Evolutionary conservation across 2,329 filamentous ascomycete species (phyloP), one percentile per base, ranked within the genome.

Genomic region (Macrophomina pseudophaseolina): DNA sequence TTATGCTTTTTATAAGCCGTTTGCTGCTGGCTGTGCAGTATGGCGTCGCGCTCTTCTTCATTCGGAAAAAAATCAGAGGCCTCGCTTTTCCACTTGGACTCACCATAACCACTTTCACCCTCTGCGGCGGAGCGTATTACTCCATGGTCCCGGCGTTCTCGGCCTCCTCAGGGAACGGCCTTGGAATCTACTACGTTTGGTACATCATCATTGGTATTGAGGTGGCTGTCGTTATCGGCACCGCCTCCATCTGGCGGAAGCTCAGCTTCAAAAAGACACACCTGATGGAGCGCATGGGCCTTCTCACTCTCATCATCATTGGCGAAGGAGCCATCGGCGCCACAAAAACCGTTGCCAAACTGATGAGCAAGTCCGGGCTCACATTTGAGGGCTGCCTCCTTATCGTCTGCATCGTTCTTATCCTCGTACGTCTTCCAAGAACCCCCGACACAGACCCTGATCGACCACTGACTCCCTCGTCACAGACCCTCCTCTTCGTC

Each of bases 241-340:
- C 87, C 6, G 86, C 86, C n/a, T 81, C 80, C 48, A 72, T 80
- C 16, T 87, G 81, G 70, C 76, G 82, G 1, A 80, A 83, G 11
- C 80, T 89, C 32, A 84, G 83, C 44, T 87, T 89, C 70, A 81
- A 84, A 63, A 76, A 82, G 48, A 88, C 85, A 0, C 85, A 88
- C 69, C 73, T 89, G 51, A 85, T 85, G 68, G 85, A 86, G 69
- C 81, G 88, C 8, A 82, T 89, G 79, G 83, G 82, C 1, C 79
- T 88, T 1, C 78, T 89, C 60, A 88, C 86, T 0, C 78, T 88
- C 58, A 87, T 89, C 66, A 86, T 89, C 66, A 81, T 89, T 64
- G 87, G 87, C 28, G 87, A 89, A 71, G 86, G 86, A 49, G 84
- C 88, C 30, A 86, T 88, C 35, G 82, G 84, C 8, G 76, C 88